Base-by-base conservation (phyloP, 2,329 filamentous ascomycete genomes). In the Colletotrichum tanaceti region DNA sequence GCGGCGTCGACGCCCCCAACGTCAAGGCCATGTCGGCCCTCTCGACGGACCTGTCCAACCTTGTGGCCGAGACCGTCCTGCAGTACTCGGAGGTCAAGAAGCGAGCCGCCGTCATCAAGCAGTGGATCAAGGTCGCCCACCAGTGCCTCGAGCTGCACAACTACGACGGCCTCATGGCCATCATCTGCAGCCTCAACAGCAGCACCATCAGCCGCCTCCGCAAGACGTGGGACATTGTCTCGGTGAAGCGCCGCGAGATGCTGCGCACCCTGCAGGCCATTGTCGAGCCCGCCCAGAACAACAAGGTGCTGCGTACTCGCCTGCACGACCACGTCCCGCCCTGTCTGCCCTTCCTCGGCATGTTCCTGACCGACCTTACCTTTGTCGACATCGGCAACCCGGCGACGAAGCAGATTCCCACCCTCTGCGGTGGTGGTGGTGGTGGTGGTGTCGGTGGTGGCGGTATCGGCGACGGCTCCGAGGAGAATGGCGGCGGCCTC, bases 311-410 rank as follows among this genome's bases (percentile, higher is more conserved):
- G 28, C 92, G 96, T 53, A 89, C 91, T 66, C 90, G 92, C 52
- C 88, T 99, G 3, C 90, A 95, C 73, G 91, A 93, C 74, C 93
- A 97, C 63, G 90, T 97, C 0, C 93, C 94, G 1, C 95, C 96
- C 5, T 99, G 96, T 77, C 86, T 99, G 61, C 96, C 96, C 0
- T 99, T 98, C 78, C 88, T 99, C 3, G 96, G 96, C 71, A 97
- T 97, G 81, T 98, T 98, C 78, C 85, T 99, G 46, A 99, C 96
- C 0, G 96, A 99, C 77, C 84, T 99, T 44, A 98, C 94, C 0
- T 98, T 99, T 79, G 91, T 97, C 63, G 94, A 98, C 76, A 94
- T 95, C 72, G 96, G 96, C 70, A 98, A 98, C 78, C 92, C 93
- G 41, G 89, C 93, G 5, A 94, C 91, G 2, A 93, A 95, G 74